A percentile compares a stretch with the other conserved stretches of the same genome.
These are phyloP conservation scores for Uronychia setigera DNA, from an alignment of 73 alveolate species.

Conservation along the genomic window DNA sequence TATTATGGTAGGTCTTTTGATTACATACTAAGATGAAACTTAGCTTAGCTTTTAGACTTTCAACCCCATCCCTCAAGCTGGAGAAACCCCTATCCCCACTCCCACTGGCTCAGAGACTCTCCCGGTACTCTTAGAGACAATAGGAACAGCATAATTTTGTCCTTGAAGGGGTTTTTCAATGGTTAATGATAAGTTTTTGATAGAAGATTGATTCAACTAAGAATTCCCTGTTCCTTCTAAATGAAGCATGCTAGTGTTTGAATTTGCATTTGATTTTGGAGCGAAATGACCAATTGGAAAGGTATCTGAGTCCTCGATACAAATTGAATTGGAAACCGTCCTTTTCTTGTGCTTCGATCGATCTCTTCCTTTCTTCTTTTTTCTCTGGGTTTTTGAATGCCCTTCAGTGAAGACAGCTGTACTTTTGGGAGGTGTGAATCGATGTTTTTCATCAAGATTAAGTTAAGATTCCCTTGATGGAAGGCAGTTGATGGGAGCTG, in stretches of 20 bases:
- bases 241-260: not conserved
- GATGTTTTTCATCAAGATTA: too few relatives aligned
- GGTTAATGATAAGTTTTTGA: not conserved
- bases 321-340: not conserved
- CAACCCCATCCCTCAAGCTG: not conserved
- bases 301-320: not conserved
- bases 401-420: too few relatives aligned
- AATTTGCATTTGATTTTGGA: not conserved
- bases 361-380: not conserved
- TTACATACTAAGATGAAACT: not conserved
- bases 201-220: not conserved
- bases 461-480: too few relatives aligned
- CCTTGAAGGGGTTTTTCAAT: not conserved
- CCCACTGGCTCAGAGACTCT: not conserved
- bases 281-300: not conserved
- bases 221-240: not conserved
- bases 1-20: not conserved
- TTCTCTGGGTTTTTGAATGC: not conserved
- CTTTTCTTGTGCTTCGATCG: not conserved
- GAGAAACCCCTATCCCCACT: not conserved
- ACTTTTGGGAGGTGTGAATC: too few relatives aligned
- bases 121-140: not conserved
- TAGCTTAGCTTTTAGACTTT: not conserved
- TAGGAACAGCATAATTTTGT: not conserved
- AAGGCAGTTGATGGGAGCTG: too few relatives aligned